phyloP scores from a whole-genome alignment of 2,329 filamentous ascomycete genomes.

The Verticillium alfalfae region DNA sequence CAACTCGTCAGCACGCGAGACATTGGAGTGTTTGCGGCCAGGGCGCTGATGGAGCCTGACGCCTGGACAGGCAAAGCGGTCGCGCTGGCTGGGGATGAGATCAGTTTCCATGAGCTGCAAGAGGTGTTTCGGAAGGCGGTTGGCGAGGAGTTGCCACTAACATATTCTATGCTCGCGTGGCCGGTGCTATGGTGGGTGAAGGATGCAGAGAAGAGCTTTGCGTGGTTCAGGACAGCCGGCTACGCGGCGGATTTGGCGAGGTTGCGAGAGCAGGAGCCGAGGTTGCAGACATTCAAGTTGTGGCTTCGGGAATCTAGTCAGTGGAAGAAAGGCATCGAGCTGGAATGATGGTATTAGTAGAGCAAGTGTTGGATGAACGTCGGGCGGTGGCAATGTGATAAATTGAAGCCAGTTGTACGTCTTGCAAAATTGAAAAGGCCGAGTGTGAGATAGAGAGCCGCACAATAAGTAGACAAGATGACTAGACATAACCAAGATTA shows the following conservation, averaged over 20 bases:
- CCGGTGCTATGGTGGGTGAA: constrained; percentile 11
- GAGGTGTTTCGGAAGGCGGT: constrained; percentile 7
- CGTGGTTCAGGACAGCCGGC: constrained; percentile 9
- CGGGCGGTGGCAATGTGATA: not conserved
- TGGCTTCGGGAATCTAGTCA: constrained; percentile 15
- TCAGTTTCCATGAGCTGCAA: constrained; percentile 8
- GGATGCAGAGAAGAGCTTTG: constrained; percentile 12
- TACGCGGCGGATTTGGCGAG: constrained; percentile 6
- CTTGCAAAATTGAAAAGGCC: too few relatives aligned
- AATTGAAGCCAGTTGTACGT: too few relatives aligned
- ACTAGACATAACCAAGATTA: not conserved
- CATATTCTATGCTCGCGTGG: constrained; percentile 7
- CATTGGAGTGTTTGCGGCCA: constrained; percentile 16
- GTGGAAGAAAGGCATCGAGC: constrained; percentile 11
- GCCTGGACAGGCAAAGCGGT: constrained; percentile 9
- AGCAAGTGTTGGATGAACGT: not conserved
- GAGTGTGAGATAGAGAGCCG: too few relatives aligned
- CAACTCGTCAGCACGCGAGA: constrained; percentile 19
- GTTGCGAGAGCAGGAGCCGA: constrained; percentile 6
- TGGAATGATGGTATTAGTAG: not conserved
- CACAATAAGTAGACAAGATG: not conserved
- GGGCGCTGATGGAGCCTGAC: constrained; percentile 9
- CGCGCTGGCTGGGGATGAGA: constrained; percentile 10
- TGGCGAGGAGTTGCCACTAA: constrained; percentile 8
- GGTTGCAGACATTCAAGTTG: constrained; percentile 9